Base-by-base conservation (phyloP, 1,284 basidiomycete species). In the Fomitopsis palustris region DNA sequence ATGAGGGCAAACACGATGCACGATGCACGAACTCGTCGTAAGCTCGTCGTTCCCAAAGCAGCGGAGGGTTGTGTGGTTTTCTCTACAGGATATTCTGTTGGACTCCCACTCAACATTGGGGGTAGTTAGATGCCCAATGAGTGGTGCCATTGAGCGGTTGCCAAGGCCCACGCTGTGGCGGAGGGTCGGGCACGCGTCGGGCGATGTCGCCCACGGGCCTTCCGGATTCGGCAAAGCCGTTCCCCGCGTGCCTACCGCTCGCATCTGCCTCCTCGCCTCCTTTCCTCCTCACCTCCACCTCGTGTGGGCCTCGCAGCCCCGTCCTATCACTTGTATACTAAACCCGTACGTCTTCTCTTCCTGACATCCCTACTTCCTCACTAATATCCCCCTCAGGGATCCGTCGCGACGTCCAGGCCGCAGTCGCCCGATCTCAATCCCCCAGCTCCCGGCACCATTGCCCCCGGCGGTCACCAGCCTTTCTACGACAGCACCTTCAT, bases 211-310 rank as follows among this genome's bases (percentile, higher is more conserved):
- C 45, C 27, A 14, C 12, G 19, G 14, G 49, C 19, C 31, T 33
- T n/a, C 49, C 49, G 29, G n/a, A 23, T 52, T 31, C 4, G 49
- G 49, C 17, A n/a, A 47, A 10, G 49, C 17, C 21, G 25, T 52
- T 49, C 16, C 47, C 47, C 25, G 49, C 49, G 31, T 47, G 45
- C 45, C 25, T 47, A 29, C 25, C 4, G 45, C 12, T 16, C 45
- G 25, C 42, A 45, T 12, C 19, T 3, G 35, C 45, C 21, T 27
- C 27, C 31, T 52, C 49, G 49, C 49, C 49, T 52, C 49, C 49
- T 52, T 35, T 52, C 49, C 19, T 52, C 49, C 49, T 52, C 49
- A 52, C 49, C 49, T 37, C 49, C 49, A 52, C 49, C 49, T 35
- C 39, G 39, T 55, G 29, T 33, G 43, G 23, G 35, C 45, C 25